These are phyloP conservation scores for Blastobotrys parvus DNA, from an alignment of 805 yeast species.

Conservation along the genomic window DNA sequence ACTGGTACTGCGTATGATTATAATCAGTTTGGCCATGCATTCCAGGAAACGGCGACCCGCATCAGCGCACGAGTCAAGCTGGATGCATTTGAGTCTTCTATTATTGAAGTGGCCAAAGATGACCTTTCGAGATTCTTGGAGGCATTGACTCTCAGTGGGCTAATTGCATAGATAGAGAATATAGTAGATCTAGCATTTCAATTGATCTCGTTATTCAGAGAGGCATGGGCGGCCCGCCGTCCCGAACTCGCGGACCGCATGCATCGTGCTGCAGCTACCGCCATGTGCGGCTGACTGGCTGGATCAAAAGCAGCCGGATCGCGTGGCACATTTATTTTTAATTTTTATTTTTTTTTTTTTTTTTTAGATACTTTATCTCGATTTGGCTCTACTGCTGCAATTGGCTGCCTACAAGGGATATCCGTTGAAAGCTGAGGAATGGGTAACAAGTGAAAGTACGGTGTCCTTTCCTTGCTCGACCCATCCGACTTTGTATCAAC, in stretches of 20 bases:
- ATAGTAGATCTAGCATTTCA: too few relatives aligned
- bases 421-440: too few relatives aligned
- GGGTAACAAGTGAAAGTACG: too few relatives aligned
- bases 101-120: conserved; percentile 81
- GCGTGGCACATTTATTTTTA: neutral
- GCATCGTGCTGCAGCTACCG: neutral
- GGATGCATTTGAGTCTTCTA: conserved; percentile 91
- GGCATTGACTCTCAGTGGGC: conserved; percentile 66
- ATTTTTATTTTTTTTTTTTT: neutral
- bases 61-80: conserved; percentile 86
- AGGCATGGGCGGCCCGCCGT: neutral
- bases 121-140: conserved; percentile 86
- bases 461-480: too few relatives aligned
- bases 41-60: conserved; percentile 74
- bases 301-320: neutral
- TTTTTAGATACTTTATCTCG: too few relatives aligned
- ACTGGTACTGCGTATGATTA: conserved; percentile 34
- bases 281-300: neutral
- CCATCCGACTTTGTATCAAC: too few relatives aligned
- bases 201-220: too few relatives aligned
- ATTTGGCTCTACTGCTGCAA: too few relatives aligned
- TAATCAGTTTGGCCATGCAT: conserved; percentile 84
- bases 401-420: too few relatives aligned
- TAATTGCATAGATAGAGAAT: conserved; percentile 27
- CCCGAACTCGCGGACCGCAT: neutral